phyloP scores from a whole-genome alignment of 257 asterid species.

The Parsonsia alboflavescens region DNA sequence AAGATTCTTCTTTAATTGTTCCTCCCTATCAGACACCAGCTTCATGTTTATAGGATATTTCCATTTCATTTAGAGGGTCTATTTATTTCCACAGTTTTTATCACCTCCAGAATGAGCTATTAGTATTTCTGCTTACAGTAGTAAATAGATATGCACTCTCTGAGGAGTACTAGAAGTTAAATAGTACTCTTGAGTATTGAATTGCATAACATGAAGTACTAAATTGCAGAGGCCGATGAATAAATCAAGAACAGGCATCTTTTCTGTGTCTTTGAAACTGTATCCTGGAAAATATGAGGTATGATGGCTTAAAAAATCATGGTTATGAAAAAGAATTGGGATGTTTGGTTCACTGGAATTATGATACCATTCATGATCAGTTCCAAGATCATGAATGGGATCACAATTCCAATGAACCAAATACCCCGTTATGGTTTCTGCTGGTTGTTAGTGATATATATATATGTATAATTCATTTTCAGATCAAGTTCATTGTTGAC shows the following conservation, averaged over 20 bases:
- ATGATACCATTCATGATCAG: no score
- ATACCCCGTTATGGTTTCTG: neutral
- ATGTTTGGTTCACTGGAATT: no score
- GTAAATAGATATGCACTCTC: no score
- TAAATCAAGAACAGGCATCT: constrained; percentile 56
- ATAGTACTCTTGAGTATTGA: neutral
- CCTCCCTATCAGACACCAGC: neutral
- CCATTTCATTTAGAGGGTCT: neutral
- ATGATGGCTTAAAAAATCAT: constrained; percentile 8
- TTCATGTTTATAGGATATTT: neutral
- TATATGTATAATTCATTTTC: constrained; percentile 16
- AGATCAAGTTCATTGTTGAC: constrained; percentile 91
- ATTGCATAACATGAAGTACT: constrained; percentile 16
- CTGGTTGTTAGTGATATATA: constrained; percentile 1
- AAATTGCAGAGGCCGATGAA: constrained; percentile 84
- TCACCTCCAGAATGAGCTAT: neutral
- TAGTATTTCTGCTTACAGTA: neutral
- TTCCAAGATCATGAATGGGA: no score
- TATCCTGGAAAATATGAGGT: constrained; percentile 97
- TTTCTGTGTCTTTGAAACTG: constrained; percentile 57
- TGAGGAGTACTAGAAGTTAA: no score
- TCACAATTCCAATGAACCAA: no score
- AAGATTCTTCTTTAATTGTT: neutral
- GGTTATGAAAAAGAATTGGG: constrained; percentile 13
- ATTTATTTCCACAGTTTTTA: neutral